Base-by-base conservation (phyloP, 345 rosid species). In the Pugionium cornutum region DNA sequence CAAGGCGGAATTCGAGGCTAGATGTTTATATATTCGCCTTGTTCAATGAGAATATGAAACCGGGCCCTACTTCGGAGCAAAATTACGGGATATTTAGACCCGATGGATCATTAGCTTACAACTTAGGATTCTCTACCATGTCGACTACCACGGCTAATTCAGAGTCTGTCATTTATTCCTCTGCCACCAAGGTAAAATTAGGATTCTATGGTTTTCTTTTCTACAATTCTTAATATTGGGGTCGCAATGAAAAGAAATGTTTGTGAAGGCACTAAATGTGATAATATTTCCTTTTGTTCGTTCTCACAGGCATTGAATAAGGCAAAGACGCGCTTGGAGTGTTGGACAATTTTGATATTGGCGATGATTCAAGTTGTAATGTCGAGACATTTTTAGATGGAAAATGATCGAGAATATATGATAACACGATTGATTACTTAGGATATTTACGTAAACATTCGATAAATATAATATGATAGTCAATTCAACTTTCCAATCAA, bases 31-130 rank as follows among this genome's bases (percentile, higher is more conserved):
- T 94, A 73, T 94, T 94, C 43, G 99, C 99, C 9, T 70, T 94
- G 81, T 94, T 94, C 62, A 94, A 94, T 53, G 99, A 94, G 40
- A 85, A 94, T 58, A 67, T 84, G 89, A 94, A 94, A 76, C 87
- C 99, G 0, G 99, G 99, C 49, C 97, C 92, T 5, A 81, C 87
- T 0, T 94, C 99, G 0, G 97, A 94, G 70, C 76, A 95, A 58
- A 94, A 94, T 42, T 94, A 94, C 43, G 99, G 99, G 6, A 85
- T 94, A n/a, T 90, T 80, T 53, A 84, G 76, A 63, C 97, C 97
- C 2, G 90, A 94, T 77, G 87, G 92, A 37, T 83, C 85, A 4
- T 82, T 88, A 81, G 88, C 84, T 74, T 94, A 94, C 77, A 84
- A 85, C 76, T 86, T 90, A 7, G 97, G 99, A 6, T 76, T 94